Evolutionary conservation across 768 basidiomycete species (phyloP).

Genomic region (Botryobasidium botryosum): DNA sequence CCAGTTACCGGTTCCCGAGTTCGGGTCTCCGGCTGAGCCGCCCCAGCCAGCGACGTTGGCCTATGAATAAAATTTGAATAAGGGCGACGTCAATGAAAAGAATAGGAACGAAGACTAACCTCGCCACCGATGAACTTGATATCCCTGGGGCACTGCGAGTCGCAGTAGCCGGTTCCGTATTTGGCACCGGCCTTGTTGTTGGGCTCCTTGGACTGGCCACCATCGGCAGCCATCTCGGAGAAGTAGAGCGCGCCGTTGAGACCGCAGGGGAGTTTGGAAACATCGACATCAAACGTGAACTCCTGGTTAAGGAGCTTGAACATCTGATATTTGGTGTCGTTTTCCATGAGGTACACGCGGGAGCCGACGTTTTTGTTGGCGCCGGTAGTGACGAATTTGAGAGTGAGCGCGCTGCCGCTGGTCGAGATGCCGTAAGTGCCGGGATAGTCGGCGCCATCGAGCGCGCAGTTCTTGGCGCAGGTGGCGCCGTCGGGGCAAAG

Average conservation of each 20-base stretch:
- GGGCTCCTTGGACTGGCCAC: slow-evolving; percentile 32
- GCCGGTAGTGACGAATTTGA: slow-evolving; percentile 9
- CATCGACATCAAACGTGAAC: slow-evolving; percentile 44
- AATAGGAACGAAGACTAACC: slow-evolving; percentile 19
- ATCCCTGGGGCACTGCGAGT: slow-evolving; percentile 42
- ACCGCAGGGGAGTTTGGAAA: slow-evolving; percentile 39
- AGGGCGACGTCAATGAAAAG: background rate
- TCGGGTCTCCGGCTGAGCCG: slow-evolving; percentile 22
- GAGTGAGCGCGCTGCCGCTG: slow-evolving; percentile 8
- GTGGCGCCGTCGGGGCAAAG: slow-evolving; percentile 33
- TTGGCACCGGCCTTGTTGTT: slow-evolving; percentile 40
- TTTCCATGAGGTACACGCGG: slow-evolving; percentile 32
- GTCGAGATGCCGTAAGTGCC: slow-evolving; percentile 11
- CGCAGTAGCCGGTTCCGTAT: slow-evolving; percentile 51
- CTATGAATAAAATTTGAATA: slow-evolving; percentile 18
- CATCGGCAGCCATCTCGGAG: slow-evolving; percentile 40
- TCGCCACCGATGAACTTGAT: slow-evolving; percentile 43
- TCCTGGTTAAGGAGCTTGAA: slow-evolving; percentile 40
- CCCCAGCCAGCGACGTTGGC: slow-evolving; percentile 33
- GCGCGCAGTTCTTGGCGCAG: slow-evolving; percentile 27
- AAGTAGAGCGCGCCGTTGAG: slow-evolving; percentile 49
- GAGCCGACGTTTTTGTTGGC: slow-evolving; percentile 11
- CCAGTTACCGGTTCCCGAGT: slow-evolving; percentile 29
- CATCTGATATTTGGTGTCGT: slow-evolving; percentile 27
- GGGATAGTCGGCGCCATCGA: slow-evolving; percentile 19